Conservation (phyloP, 768 basidiomycete species). For the Pleurotus cornucopiae region DNA sequence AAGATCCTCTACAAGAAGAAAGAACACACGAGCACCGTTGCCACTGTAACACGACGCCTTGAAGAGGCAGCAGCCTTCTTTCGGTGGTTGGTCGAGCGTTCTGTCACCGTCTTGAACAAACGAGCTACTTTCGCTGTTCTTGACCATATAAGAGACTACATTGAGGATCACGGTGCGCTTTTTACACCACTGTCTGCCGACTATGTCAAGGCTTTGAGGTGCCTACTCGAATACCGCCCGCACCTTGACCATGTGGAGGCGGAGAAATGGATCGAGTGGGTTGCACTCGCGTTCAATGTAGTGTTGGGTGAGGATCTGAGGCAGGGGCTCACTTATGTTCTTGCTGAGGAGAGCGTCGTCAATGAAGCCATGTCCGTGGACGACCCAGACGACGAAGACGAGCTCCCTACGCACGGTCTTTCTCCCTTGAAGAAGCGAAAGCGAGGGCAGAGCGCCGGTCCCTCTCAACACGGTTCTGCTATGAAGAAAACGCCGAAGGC, state of each 20-base stretch:
- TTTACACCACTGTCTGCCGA: constrained; percentile 67
- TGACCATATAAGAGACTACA: constrained; percentile 57
- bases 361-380: constrained; percentile 21
- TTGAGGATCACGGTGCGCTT: constrained; percentile 51
- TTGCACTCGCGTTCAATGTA: constrained; percentile 73
- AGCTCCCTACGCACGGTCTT: constrained; percentile 15
- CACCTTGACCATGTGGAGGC: constrained; percentile 77
- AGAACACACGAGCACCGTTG: constrained; percentile 29
- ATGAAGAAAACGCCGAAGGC: background rate
- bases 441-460: constrained; percentile 17
- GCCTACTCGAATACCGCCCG: constrained; percentile 58
- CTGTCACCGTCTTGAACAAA: constrained; percentile 50
- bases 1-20: constrained; percentile 42
- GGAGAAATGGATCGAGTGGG: constrained; percentile 60
- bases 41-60: constrained; percentile 56
- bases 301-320: constrained; percentile 58
- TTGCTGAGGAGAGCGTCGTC: constrained; percentile 15
- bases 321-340: constrained; percentile 21
- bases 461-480: background rate
- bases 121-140: constrained; percentile 54
- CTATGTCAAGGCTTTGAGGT: constrained; percentile 75
- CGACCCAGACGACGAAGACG: constrained; percentile 16
- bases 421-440: constrained; percentile 33
- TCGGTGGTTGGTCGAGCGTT: constrained; percentile 69
- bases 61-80: constrained; percentile 62